Base-by-base conservation (phyloP, 495 filamentous ascomycete genomes). In the Usnea hakonensis region DNA sequence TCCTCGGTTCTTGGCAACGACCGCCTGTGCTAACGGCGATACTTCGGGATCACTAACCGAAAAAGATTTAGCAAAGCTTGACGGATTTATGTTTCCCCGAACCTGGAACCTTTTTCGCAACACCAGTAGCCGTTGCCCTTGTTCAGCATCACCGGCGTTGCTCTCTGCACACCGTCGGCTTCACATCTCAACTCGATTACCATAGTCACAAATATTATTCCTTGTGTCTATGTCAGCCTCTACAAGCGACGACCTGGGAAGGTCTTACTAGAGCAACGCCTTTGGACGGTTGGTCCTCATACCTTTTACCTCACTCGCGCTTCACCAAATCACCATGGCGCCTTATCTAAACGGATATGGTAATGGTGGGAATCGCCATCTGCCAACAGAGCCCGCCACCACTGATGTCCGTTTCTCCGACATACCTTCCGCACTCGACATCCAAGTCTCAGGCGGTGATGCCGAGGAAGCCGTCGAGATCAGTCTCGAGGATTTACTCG, bases 401-500 rank as follows among this genome's bases (percentile, higher is more conserved):
- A 57, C 57, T n/a, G 44, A 61, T 28, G 62, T 74, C 57, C 89
- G 94, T 65, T 98, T 96, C 77, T 87, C 87, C 58, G 90, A 96
- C 70, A 95, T 96, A 50, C 90, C 91, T 36, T 79, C 84, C 30
- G 87, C 87, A 57, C 92, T 97, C 73, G 92, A 96, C 70, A 91
- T 97, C 70, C 91, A 92, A 57, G 88, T 95, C 55, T 87, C 87
- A 52, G 87, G 84, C 63, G 85, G 78, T 40, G 85, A 87, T 69
- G 89, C 88, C 63, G 90, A 90, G 66, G 79, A 84, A 69, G 87
- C 85, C 30, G 93, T 98, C 74, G 93, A 97, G 75, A 90, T 98
- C 65, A 88, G 92, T 72, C 83, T 97, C 33, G 86, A 91, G 70
- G 88, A 88, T 48, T 87, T 97, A 41, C 85, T 90, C 43, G 95